phyloP scores from a whole-genome alignment of 2,329 filamentous ascomycete species.

The Hymenoscyphus albidus region DNA sequence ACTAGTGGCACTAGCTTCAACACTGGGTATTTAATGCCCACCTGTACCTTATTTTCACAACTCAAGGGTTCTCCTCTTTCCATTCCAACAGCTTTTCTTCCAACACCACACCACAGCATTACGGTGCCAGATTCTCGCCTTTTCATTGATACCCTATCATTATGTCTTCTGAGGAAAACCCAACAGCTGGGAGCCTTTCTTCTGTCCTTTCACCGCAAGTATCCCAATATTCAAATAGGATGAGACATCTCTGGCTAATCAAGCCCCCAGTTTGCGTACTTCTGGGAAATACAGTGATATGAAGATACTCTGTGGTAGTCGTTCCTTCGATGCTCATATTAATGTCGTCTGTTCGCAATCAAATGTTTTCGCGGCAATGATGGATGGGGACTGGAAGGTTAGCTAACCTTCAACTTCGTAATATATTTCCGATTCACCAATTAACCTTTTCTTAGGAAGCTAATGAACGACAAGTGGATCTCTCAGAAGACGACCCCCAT shows the following conservation, averaged over 20 bases:
- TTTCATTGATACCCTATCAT: no score
- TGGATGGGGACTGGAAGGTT: constrained; percentile 13
- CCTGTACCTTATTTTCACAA: no score
- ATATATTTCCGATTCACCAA: no score
- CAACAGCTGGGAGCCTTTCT: neutral
- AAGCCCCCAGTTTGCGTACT: neutral
- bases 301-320: constrained; percentile 19
- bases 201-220: neutral
- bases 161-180: no score
- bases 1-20: no score
- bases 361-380: constrained; percentile 19
- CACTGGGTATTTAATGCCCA: no score
- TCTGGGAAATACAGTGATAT: constrained; percentile 23
- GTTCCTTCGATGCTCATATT: constrained; percentile 21
- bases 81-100: no score
- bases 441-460: neutral
- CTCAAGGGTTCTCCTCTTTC: no score
- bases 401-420: neutral
- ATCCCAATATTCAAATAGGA: neutral
- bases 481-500: neutral
- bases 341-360: constrained; percentile 25
- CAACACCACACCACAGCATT: no score
- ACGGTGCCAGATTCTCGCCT: no score
- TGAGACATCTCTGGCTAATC: neutral
- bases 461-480: neutral